A percentile compares a stretch with the other conserved stretches of the same genome.
Conservation (phyloP, 31 red algal species). For the Odonthalia washingtoniensis region DNA sequence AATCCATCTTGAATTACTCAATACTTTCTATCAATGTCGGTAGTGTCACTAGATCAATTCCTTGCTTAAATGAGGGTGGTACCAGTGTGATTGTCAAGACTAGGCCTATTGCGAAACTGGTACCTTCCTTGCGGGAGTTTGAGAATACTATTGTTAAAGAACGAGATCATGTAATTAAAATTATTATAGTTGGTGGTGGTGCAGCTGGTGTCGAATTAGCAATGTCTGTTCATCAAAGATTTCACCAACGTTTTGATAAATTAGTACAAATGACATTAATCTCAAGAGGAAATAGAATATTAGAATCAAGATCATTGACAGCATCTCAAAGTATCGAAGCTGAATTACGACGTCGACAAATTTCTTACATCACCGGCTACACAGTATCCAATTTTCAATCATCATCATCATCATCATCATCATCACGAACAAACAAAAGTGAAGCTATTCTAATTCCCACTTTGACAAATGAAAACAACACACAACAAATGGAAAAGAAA, state of each 20-base stretch:
- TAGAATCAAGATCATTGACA: slow-evolving; percentile 9
- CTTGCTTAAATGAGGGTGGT: not conserved
- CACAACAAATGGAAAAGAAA: slow-evolving; percentile 21
- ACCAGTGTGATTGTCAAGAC: slow-evolving; percentile 45
- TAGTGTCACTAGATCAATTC: slow-evolving; percentile 21
- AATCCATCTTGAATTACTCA: slow-evolving; percentile 69
- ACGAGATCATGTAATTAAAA: not conserved
- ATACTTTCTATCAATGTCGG: slow-evolving; percentile 88
- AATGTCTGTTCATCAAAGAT: slow-evolving; percentile 66
- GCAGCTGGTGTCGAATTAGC: slow-evolving; percentile 91
- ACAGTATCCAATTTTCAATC: not conserved
- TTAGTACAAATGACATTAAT: slow-evolving; percentile 32
- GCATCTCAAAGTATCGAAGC: slow-evolving; percentile 44
- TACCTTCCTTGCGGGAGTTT: slow-evolving; percentile 27
- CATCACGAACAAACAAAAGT: no score
- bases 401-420: not conserved
- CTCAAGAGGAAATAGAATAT: not conserved
- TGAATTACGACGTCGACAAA: slow-evolving; percentile 40
- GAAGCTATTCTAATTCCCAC: slow-evolving; percentile 19
- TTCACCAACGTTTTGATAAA: slow-evolving; percentile 21
- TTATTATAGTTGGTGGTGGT: slow-evolving; percentile 81
- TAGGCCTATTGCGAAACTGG: slow-evolving; percentile 69
- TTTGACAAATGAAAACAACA: no score
- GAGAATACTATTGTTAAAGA: slow-evolving; percentile 23
- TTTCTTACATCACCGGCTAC: slow-evolving; percentile 6